Evolutionary conservation across 1,284 basidiomycete species (phyloP), one percentile per base, ranked within the genome.

Genomic region (Ganoderma boninense): DNA sequence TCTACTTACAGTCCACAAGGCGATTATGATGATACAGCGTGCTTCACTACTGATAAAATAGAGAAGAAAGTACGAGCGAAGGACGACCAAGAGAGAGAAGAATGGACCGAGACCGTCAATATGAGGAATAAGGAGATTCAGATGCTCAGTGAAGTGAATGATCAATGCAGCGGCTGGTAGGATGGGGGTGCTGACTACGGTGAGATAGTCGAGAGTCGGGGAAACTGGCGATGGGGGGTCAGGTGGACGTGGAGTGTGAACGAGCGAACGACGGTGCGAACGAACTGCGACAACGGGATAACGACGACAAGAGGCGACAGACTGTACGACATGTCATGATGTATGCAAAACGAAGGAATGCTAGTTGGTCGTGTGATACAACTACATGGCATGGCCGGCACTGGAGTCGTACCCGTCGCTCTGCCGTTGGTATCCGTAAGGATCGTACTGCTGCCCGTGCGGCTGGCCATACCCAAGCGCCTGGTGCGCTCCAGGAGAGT

Each of bases 351-450:
- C 64, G 64, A 69, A 72, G 11, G 67, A 64, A 60, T 62, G 65
- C 60, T 49, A 69, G 67, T 69, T 54, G 68, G 62, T 42, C 67
- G 64, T 38, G 65, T 59, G 60, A 64, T 68, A 67, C 69, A 67
- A 76, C 77, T 78, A 79, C 75, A 79, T 75, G 46, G 79, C 79
- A 74, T 79, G 77, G 56, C 77, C 77, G 66, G 73, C 72, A 69
- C 71, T 66, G 66, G 79, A 77, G 66, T 77, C 77, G 69, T 79
- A 72, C 64, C 69, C 75, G 35, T 77, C 74, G 40, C 69, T 70
- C 44, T 60, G 65, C 43, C 61, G 65, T 67, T 71, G 68, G 67
- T 69, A 72, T 32, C 65, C 68, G n/a, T 69, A 72, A n/a, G 60
- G 60, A 29, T 71, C 69, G n/a, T 69, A 42, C 23, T 67, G 66